Conservation (phyloP, 345 rosid species). For the Melaleuca quinquenervia region DNA sequence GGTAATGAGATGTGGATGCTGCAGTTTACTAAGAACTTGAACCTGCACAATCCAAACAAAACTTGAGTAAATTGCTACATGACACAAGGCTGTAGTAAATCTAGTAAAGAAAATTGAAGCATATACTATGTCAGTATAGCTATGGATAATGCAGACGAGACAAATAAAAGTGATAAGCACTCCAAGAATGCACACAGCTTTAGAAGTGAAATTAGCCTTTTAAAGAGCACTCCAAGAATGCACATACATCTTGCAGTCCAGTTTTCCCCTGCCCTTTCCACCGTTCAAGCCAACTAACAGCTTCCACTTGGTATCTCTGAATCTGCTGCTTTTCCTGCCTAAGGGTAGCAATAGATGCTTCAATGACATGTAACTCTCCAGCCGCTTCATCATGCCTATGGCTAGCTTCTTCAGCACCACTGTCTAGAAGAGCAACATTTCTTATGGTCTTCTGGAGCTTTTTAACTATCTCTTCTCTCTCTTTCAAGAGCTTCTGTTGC, state of each 20-base stretch:
- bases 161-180: not conserved
- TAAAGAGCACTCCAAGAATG: not conserved
- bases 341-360: conserved; percentile 42
- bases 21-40: conserved; percentile 55
- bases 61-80: not conserved
- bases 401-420: conserved; percentile 36
- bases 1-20: conserved; percentile 63
- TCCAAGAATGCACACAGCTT: not conserved
- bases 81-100: not conserved
- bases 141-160: not conserved
- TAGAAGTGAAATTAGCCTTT: not conserved
- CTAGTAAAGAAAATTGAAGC: not conserved
- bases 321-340: conserved; percentile 49
- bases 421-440: conserved; percentile 52
- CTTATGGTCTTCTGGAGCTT: no score
- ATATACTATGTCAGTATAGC: not conserved
- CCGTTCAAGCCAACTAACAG: conserved; percentile 54
- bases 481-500: conserved; percentile 31
- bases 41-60: conserved; percentile 21
- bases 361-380: conserved; percentile 33
- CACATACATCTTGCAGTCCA: conserved; percentile 20
- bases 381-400: conserved; percentile 34
- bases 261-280: conserved; percentile 46
- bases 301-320: conserved; percentile 51
- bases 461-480: no score